Conservation (phyloP, 225 moss, liverwort and hornwort genomes). For the Physcomitrium patens region DNA sequence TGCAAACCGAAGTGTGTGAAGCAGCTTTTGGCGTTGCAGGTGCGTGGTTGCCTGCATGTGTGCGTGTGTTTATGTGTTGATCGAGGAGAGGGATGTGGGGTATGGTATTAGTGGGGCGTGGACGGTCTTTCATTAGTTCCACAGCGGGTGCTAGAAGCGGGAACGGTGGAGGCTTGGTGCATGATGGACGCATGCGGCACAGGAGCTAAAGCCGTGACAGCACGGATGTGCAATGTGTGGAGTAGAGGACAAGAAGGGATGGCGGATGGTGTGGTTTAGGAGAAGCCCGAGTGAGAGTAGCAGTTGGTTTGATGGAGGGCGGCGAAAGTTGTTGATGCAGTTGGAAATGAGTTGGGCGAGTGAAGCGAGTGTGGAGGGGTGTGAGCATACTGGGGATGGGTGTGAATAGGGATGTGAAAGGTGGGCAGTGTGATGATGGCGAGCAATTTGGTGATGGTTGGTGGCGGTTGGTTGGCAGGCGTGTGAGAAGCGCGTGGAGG, state of each 20-base stretch:
- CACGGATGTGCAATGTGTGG: slow-evolving; percentile 4
- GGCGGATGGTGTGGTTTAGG: neutral
- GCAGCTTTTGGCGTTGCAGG: slow-evolving; percentile 58
- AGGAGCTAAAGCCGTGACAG: neutral
- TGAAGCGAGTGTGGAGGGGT: too few species aligned
- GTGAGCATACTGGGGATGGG: too few species aligned
- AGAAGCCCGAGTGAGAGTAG: neutral
- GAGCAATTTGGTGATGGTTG: neutral
- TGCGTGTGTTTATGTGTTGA: too few species aligned
- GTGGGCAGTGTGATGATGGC: too few species aligned
- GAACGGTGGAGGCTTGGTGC: neutral
- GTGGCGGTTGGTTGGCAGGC: slow-evolving; percentile 22
- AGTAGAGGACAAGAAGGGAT: neutral
- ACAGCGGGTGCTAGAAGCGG: neutral
- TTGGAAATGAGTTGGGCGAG: too few species aligned
- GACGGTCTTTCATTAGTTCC: too few species aligned
- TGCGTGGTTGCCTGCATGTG: neutral
- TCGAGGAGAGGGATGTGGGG: too few species aligned
- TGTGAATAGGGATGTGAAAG: too few species aligned
- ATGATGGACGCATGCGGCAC: neutral
- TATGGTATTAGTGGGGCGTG: too few species aligned
- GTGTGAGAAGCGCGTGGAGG: slow-evolving; percentile 35
- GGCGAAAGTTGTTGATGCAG: neutral
- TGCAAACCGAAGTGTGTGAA: slow-evolving; percentile 73
- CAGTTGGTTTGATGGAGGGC: neutral